Evolutionary conservation across 345 rosid genomes (phyloP).

Genomic region (Syzygium jambos): DNA sequence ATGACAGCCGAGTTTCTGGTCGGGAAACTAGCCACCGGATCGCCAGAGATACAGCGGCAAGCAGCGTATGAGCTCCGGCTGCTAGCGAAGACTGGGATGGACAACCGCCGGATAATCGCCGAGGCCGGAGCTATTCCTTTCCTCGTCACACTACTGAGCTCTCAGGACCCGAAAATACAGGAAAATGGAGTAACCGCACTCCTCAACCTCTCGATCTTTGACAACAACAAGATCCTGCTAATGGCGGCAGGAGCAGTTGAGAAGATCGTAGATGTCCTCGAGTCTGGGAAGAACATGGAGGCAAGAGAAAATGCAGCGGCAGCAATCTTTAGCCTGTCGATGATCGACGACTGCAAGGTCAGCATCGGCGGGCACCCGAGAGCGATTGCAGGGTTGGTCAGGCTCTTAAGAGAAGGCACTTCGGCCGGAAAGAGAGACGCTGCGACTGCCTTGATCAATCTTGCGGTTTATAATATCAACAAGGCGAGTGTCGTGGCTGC

Average conservation of each 20-base stretch:
- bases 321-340: constrained; percentile 53
- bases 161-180: constrained; percentile 46
- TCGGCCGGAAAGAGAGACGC: constrained; percentile 49
- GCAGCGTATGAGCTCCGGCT: constrained; percentile 65
- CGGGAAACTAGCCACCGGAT: constrained; percentile 67
- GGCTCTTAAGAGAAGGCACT: constrained; percentile 50
- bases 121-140: constrained; percentile 72
- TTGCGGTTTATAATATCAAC: constrained; percentile 41
- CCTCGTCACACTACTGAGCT: constrained; percentile 36
- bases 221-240: constrained; percentile 53
- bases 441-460: constrained; percentile 47
- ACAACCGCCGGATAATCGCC: constrained; percentile 41
- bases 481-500: constrained; percentile 29
- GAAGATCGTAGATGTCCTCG: constrained; percentile 39
- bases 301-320: constrained; percentile 71
- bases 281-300: constrained; percentile 55
- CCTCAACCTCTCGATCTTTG: constrained; percentile 54
- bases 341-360: constrained; percentile 44
- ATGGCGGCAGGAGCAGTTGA: constrained; percentile 64
- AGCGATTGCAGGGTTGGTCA: constrained; percentile 42
- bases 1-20: constrained; percentile 71
- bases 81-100: constrained; percentile 63
- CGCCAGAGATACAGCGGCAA: constrained; percentile 45
- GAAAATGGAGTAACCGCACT: constrained; percentile 64
- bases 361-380: constrained; percentile 34